Conservation (phyloP, 768 basidiomycete genomes). For the Termitomyces sp. region DNA sequence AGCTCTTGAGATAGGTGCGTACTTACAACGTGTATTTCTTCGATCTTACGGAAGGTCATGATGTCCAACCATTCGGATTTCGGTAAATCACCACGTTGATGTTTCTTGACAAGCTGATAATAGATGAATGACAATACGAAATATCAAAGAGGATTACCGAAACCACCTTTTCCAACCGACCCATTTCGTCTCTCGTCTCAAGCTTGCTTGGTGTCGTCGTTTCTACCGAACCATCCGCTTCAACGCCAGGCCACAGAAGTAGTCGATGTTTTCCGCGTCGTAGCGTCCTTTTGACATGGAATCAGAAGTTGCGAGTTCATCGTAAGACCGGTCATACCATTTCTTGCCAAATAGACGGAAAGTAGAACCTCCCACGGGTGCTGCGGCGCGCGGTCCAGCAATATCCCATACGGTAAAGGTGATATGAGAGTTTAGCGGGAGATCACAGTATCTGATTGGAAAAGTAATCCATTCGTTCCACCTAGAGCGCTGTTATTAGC, state of each 20-base stretch:
- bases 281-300: slow-evolving; percentile 54
- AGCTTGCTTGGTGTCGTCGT: slow-evolving; percentile 86
- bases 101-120: slow-evolving; percentile 82
- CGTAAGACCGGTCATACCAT: slow-evolving; percentile 41
- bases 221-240: slow-evolving; percentile 83
- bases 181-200: slow-evolving; percentile 85
- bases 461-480: slow-evolving; percentile 97
- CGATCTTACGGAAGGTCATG: slow-evolving; percentile 90
- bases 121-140: not conserved
- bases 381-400: slow-evolving; percentile 69
- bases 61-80: slow-evolving; percentile 97
- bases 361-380: slow-evolving; percentile 88
- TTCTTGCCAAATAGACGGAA: slow-evolving; percentile 92
- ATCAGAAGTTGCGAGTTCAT: not conserved
- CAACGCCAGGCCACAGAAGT: slow-evolving; percentile 72
- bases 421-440: slow-evolving; percentile 85
- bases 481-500: slow-evolving; percentile 3
- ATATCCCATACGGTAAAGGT: slow-evolving; percentile 97
- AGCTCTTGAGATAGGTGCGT: not conserved
- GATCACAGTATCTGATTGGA: slow-evolving; percentile 89
- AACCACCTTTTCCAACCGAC: slow-evolving; percentile 80
- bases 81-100: slow-evolving; percentile 88
- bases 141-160: not conserved
- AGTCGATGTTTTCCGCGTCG: slow-evolving; percentile 89
- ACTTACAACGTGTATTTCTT: slow-evolving; percentile 80